Conservation (phyloP, 352 stramenopile species). For the Elongisporangium prolatum region DNA sequence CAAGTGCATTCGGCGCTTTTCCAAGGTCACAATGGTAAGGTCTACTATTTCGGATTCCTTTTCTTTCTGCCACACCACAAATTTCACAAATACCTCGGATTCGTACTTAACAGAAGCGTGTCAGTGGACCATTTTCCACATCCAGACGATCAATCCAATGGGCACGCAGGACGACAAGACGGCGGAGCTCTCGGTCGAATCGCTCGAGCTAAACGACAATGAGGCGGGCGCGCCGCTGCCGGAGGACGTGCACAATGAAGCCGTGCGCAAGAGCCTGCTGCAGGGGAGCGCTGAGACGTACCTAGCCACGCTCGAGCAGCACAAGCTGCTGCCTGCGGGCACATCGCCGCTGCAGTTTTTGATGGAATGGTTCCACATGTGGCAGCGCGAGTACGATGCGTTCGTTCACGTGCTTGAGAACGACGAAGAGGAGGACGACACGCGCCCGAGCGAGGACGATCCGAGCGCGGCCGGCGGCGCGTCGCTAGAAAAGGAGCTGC, state of each 20-base stretch:
- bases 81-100: background rate
- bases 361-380: conserved; percentile 85
- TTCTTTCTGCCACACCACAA: background rate
- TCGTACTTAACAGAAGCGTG: background rate
- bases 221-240: conserved; percentile 15
- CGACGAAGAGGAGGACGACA: conserved; percentile 35
- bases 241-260: conserved; percentile 38
- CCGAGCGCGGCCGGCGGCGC: conserved; percentile 5
- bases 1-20: background rate
- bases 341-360: conserved; percentile 55
- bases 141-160: conserved; percentile 5
- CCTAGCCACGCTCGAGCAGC: conserved; percentile 21
- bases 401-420: conserved; percentile 67
- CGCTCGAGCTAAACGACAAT: conserved; percentile 34
- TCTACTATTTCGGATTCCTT: background rate
- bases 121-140: background rate
- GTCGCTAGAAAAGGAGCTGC: conserved; percentile 54
- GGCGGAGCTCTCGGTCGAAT: conserved; percentile 35
- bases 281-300: conserved; percentile 43
- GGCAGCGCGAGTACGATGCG: conserved; percentile 84
- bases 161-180: conserved; percentile 13
- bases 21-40: background rate
- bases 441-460: conserved; percentile 19
- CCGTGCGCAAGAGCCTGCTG: conserved; percentile 56
- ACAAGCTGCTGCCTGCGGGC: conserved; percentile 20